Evolutionary conservation across 2,329 filamentous ascomycete species (phyloP).

Genomic region (Aspergillus calidoustus): DNA sequence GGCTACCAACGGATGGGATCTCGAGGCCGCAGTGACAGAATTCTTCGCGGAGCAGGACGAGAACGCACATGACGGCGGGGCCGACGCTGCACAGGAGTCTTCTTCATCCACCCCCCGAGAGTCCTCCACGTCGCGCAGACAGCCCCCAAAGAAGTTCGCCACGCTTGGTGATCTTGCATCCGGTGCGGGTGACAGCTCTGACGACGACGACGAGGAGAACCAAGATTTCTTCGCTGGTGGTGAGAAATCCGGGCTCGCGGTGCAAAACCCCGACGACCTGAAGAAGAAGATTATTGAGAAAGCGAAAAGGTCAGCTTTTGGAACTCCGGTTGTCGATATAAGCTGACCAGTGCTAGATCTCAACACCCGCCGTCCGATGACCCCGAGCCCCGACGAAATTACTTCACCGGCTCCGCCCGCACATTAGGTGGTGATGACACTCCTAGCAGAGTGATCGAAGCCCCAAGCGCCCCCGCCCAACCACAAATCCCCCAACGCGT

Average conservation of each 20-base stretch:
- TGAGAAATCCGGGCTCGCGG: slow-evolving; percentile 70
- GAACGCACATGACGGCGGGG: slow-evolving; percentile 34
- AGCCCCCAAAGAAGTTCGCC: slow-evolving; percentile 52
- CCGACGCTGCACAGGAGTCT: slow-evolving; percentile 39
- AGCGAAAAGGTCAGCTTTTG: slow-evolving; percentile 40
- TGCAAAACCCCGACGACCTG: slow-evolving; percentile 65
- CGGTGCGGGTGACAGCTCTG: slow-evolving; percentile 46
- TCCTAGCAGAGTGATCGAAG: slow-evolving; percentile 61
- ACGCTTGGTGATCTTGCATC: slow-evolving; percentile 51
- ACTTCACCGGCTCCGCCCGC: slow-evolving; percentile 64
- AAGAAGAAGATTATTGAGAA: slow-evolving; percentile 57
- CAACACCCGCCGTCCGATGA: slow-evolving; percentile 47
- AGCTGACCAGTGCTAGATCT: slow-evolving; percentile 30
- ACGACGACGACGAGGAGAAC: slow-evolving; percentile 58
- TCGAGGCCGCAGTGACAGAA: slow-evolving; percentile 64
- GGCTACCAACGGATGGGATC: slow-evolving; percentile 67
- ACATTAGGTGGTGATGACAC: slow-evolving; percentile 69
- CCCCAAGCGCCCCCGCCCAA: slow-evolving; percentile 49
- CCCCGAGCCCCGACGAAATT: slow-evolving; percentile 44
- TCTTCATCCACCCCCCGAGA: slow-evolving; percentile 37
- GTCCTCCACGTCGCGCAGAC: slow-evolving; percentile 34
- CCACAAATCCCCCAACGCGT: slow-evolving; percentile 55
- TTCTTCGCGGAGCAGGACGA: slow-evolving; percentile 60
- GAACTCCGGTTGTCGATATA: not conserved
- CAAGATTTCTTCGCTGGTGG: slow-evolving; percentile 68